Evolutionary conservation across 2,329 filamentous ascomycete species (phyloP).

Genomic region (Pyrenophora tritici-repentis): DNA sequence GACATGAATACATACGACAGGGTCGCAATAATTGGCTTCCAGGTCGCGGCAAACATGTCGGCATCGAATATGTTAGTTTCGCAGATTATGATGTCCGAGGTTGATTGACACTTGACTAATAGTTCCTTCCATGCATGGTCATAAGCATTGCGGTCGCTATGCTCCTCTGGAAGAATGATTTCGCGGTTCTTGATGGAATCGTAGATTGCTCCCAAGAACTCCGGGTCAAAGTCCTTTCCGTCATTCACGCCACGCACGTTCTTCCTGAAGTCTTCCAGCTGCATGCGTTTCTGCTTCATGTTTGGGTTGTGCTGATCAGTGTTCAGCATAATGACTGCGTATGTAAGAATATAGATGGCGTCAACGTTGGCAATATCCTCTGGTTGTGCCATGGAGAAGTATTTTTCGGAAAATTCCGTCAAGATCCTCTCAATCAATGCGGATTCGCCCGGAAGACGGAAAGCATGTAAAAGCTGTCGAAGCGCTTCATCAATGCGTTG

Average conservation of each 20-base stretch:
- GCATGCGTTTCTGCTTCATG: constrained; percentile 83
- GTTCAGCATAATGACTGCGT: constrained; percentile 97
- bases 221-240: constrained; percentile 78
- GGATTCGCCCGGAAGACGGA: constrained; percentile 92
- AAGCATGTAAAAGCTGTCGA: constrained; percentile 83
- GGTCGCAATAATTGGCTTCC: constrained; percentile 93
- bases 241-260: constrained; percentile 92
- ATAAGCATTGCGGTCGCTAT: constrained; percentile 94
- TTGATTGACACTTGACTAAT: constrained; percentile 78
- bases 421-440: constrained; percentile 92
- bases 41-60: constrained; percentile 96
- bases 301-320: constrained; percentile 97
- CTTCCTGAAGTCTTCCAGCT: constrained; percentile 76
- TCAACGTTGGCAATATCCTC: constrained; percentile 83
- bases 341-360: constrained; percentile 85
- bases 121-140: constrained; percentile 98
- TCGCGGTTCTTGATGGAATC: constrained; percentile 91
- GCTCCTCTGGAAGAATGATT: constrained; percentile 95
- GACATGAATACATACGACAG: constrained; percentile 99
- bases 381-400: constrained; percentile 70
- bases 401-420: constrained; percentile 83
- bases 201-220: constrained; percentile 85
- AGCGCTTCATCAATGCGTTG: constrained; percentile 91
- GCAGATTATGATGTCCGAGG: constrained; percentile 75
- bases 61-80: constrained; percentile 95